Evolutionary conservation across 305 asterid species (phyloP).

Genomic region (Rubia balearica): DNA sequence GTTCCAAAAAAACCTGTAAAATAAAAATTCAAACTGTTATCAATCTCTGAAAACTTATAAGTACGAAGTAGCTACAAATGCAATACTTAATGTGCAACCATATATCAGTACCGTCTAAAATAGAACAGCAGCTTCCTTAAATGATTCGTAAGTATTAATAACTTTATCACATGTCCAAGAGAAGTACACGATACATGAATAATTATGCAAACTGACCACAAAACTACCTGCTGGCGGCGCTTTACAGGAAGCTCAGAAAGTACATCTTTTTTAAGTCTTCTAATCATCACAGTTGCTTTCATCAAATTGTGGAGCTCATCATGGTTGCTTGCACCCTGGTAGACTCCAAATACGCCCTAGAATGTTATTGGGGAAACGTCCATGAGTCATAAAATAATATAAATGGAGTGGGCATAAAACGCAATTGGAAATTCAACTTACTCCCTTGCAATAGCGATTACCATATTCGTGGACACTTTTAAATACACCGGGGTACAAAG

Average conservation of each 20-base stretch:
- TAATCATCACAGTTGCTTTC: conserved; percentile 91
- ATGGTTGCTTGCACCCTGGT: conserved; percentile 98
- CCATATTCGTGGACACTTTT: conserved; percentile 87
- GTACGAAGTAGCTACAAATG: neutral
- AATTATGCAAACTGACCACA: conserved; percentile 12
- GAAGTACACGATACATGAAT: conserved; percentile 10
- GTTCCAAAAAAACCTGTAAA: conserved; percentile 77
- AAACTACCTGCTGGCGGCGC: conserved; percentile 81
- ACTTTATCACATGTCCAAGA: neutral
- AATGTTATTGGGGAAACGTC: conserved; percentile 6
- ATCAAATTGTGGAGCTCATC: conserved; percentile 97
- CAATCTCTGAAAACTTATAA: neutral
- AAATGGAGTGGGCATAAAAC: conserved; percentile 10
- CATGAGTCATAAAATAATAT: neutral
- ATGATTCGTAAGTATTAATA: neutral
- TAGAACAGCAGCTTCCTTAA: neutral
- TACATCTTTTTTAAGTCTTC: conserved; percentile 94
- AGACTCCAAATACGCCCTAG: conserved; percentile 81
- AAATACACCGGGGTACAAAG: conserved; percentile 81
- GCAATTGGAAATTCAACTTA: conserved; percentile 42
- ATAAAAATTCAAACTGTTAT: conserved; percentile 17
- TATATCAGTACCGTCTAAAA: neutral
- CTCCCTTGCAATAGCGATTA: conserved; percentile 96
- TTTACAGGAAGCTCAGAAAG: conserved; percentile 89
- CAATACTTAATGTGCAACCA: conserved; percentile 1